Evolutionary conservation across 108 stramenopile species (phyloP).

Genomic region (Skeletonema menzelii): DNA sequence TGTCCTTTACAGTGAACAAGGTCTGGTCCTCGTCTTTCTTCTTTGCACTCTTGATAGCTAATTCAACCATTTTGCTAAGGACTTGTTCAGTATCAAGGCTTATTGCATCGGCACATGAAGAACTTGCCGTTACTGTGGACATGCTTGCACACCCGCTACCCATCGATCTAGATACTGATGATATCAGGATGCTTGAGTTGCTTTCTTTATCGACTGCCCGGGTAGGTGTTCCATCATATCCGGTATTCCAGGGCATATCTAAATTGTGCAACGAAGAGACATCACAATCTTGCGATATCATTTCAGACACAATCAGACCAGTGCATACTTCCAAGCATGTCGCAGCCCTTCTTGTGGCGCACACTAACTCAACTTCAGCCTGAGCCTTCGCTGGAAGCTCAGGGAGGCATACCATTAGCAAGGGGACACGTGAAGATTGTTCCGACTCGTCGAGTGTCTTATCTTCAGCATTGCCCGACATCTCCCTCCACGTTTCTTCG

Average conservation of each 20-base stretch:
- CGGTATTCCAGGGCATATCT: constrained; percentile 55
- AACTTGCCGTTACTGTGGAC: constrained; percentile 39
- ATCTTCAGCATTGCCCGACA: constrained; percentile 28
- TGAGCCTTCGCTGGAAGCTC: constrained; percentile 83
- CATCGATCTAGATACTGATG: constrained; percentile 48
- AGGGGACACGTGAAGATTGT: constrained; percentile 31
- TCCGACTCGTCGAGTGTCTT: constrained; percentile 3
- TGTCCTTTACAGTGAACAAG: constrained; percentile 22
- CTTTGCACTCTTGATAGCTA: constrained; percentile 36
- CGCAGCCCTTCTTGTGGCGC: constrained; percentile 58
- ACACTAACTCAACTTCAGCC: constrained; percentile 76
- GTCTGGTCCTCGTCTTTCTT: constrained; percentile 5
- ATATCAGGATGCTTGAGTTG: constrained; percentile 14
- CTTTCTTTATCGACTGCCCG: neutral
- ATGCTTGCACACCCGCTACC: constrained; percentile 46
- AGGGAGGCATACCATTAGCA: constrained; percentile 73
- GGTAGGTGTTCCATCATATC: constrained; percentile 33
- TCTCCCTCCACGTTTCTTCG: constrained; percentile 76
- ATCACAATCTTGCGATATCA: neutral
- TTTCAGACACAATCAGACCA: constrained; percentile 4
- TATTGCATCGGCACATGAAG: neutral
- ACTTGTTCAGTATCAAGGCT: constrained; percentile 35
- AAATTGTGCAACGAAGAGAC: neutral
- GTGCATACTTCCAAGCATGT: constrained; percentile 40
- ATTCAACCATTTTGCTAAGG: constrained; percentile 54